Conservation (phyloP, 176 grass and related monocot species). For the Hyparrhenia diplandra region DNA sequence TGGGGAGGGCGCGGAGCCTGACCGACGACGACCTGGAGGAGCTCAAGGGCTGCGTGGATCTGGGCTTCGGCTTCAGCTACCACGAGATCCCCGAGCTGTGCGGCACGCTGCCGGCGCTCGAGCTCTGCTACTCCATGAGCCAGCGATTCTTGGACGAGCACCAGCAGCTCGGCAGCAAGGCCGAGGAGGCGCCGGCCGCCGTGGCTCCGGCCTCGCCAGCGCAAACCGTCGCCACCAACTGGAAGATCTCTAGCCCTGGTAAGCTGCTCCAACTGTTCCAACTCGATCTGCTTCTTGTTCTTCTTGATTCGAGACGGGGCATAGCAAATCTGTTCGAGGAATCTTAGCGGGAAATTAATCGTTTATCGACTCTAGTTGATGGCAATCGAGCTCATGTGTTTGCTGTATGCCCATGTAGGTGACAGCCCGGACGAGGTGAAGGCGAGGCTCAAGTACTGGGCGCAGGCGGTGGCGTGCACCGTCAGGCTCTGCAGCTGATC, state of each 20-base stretch:
- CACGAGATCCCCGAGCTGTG: conserved; percentile 55
- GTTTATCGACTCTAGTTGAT: background rate
- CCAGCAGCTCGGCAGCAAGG: background rate
- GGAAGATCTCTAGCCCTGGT: conserved; percentile 52
- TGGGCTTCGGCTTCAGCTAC: conserved; percentile 56
- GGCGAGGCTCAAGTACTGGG: conserved; percentile 48
- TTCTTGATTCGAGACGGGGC: background rate
- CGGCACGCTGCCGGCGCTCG: conserved; percentile 45
- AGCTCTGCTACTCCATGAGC: conserved; percentile 64
- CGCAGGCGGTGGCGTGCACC: conserved; percentile 48
- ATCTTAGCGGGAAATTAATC: background rate
- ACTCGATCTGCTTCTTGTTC: background rate
- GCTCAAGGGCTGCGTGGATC: conserved; percentile 54
- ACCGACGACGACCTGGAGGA: conserved; percentile 53
- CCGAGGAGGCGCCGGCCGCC: background rate
- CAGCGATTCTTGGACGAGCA: conserved; percentile 37
- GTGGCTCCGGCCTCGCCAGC: background rate
- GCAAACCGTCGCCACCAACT: conserved; percentile 31
- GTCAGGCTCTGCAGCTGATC: conserved; percentile 40
- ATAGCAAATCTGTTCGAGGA: background rate
- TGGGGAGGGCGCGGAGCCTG: conserved; percentile 39
- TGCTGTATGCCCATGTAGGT: conserved; percentile 7
- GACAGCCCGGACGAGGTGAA: conserved; percentile 50
- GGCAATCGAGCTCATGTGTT: background rate
- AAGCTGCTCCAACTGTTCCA: background rate